Evolutionary conservation across 192 early-diverging fungal genomes (phyloP), one percentile per base, ranked within the genome.

Genomic region (Kickxella alabastrina): DNA sequence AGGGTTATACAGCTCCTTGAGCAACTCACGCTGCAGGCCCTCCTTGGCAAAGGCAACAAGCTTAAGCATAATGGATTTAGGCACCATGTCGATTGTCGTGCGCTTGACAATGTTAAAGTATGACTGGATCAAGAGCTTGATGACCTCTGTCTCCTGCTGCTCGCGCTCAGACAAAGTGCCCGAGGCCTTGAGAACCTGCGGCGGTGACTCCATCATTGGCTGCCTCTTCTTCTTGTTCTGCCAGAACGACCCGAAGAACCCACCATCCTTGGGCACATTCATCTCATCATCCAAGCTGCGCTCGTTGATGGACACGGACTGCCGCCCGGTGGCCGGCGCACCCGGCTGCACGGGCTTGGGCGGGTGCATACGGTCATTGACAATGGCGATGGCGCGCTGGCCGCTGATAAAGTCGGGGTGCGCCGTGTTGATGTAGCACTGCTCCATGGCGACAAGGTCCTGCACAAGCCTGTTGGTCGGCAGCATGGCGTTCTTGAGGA

Each of bases 31-130:
- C 75, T 99, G 97, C 47, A 99, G 75, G 49, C 92, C 90, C 46
- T 97, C 92, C 75, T 91, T 96, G 28, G 93, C 81, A 54, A 83
- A 71, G 52, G 76, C 81, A 10, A 99, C 97, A 36, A 99, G 79
- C 71, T 95, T 97, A 36, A 97, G 83, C 95, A 99, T 99, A 49
- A 99, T 86, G 4, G 95, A 90, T 69, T 99, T 99, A 42, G 97
- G 97, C 0, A 99, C 89, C 80, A 97, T 87, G 66, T 99, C 97
- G 43, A 92, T 84, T 39, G 92, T 82, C 4, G 95, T 97, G 52
- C 94, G 89, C 79, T 99, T 99, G 47, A 98, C 95, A 79, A 99
- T 98, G 68, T 92, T 91, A 66, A 85, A 99, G 81, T 99, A 99
- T 15, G 95, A 98, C 54, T 91, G 83, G 49, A 99, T 92, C 49